Evolutionary conservation across 1,139 yeast species (phyloP).

Genomic region (Debaryomyces sp.): DNA sequence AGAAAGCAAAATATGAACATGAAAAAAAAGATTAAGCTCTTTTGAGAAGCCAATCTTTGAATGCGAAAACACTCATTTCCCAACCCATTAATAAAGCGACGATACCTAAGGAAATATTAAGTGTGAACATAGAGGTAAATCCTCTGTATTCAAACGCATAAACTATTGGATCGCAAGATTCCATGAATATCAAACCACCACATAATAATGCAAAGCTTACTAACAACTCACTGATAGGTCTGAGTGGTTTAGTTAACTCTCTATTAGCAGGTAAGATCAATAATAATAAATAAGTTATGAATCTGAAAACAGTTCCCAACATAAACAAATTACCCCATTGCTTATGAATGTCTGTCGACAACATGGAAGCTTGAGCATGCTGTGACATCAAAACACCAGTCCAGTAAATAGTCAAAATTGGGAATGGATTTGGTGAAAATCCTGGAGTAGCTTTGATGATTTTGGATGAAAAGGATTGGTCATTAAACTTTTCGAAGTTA

Average conservation of each 20-base stretch:
- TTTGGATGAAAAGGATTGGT: constrained; percentile 6
- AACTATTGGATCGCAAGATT: constrained; percentile 83
- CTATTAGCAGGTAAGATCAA: constrained; percentile 50
- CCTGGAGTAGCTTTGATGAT: constrained; percentile 62
- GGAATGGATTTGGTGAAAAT: constrained; percentile 88
- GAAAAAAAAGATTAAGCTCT: constrained; percentile 6
- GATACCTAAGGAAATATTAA: constrained; percentile 81
- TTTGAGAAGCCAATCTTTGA: constrained; percentile 54
- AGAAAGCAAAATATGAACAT: constrained; percentile 3
- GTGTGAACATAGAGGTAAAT: constrained; percentile 84
- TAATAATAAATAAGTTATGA: constrained; percentile 64
- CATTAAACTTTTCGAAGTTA: constrained; percentile 18
- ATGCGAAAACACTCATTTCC: constrained; percentile 72
- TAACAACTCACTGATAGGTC: constrained; percentile 83
- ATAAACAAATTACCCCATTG: constrained; percentile 92
- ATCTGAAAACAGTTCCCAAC: constrained; percentile 75
- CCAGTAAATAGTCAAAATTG: constrained; percentile 91
- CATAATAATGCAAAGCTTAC: constrained; percentile 76
- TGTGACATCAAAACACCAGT: constrained; percentile 96
- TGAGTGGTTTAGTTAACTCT: constrained; percentile 43
- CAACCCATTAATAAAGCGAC: constrained; percentile 86
- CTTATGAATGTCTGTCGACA: constrained; percentile 77
- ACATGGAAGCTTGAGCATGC: constrained; percentile 80
- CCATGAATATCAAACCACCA: constrained; percentile 93
- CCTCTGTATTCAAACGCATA: constrained; percentile 86